These are phyloP conservation scores for Coniochaeta prunicola DNA, from an alignment of 2,329 filamentous ascomycete genomes.

Conservation along the genomic window DNA sequence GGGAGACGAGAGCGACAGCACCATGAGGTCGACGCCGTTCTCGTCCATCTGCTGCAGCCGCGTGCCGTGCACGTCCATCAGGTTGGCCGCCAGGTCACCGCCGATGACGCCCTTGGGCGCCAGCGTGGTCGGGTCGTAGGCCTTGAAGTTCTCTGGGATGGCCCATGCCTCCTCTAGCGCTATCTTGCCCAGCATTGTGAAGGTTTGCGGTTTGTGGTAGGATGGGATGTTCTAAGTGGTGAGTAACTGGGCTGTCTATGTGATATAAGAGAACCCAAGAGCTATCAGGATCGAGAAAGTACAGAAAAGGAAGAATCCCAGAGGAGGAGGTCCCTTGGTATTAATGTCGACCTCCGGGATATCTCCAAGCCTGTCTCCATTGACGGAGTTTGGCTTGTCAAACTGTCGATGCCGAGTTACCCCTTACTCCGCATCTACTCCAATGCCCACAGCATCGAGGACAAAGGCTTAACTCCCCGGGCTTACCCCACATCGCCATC, in stretches of 20 bases:
- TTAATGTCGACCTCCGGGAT: background rate
- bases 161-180: constrained; percentile 15
- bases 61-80: constrained; percentile 14
- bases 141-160: constrained; percentile 14
- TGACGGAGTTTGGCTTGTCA: background rate
- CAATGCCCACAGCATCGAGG: background rate
- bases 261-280: background rate
- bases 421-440: constrained; percentile 1
- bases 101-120: constrained; percentile 14
- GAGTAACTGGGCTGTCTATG: too few species aligned
- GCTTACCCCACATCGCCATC: background rate
- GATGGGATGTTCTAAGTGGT: background rate
- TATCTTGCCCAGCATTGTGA: constrained; percentile 13
- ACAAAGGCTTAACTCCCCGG: background rate
- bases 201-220: background rate
- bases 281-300: background rate
- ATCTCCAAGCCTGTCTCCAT: background rate
- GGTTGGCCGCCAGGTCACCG: constrained; percentile 13
- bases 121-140: constrained; percentile 11
- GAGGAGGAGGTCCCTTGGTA: constrained; percentile 2
- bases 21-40: constrained; percentile 15
- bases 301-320: constrained; percentile 2
- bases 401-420: constrained; percentile 1
- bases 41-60: constrained; percentile 15
- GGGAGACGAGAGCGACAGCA: constrained; percentile 13